Evolutionary conservation across 2,329 filamentous ascomycete genomes (phyloP), one percentile per base, ranked within the genome.

Genomic region (Monosporascus cannonballus): DNA sequence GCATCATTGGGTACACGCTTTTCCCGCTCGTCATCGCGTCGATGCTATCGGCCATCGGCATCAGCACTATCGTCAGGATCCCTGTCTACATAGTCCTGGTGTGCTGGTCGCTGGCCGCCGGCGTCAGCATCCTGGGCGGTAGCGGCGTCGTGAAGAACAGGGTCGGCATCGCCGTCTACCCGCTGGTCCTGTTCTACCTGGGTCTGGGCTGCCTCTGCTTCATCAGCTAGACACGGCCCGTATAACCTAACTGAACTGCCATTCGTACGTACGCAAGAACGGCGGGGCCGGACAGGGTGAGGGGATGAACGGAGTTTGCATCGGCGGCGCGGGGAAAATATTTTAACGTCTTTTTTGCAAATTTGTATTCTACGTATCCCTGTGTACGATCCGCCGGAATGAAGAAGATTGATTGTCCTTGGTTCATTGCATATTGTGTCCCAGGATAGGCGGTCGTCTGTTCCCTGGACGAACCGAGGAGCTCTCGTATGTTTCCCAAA

Each of bases 1-100:
- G 92, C 71, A 95, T 99, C 64, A 99, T 99, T 68, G 94, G 94
- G 46, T 99, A 99, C 72, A 99, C 94, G 1, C 83, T 99, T 52
- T 99, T 99, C 74, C 94, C 94, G 2, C 83, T 99, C 50, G 94
- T 97, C 62, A 89, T 99, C 61, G 95, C 95, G 7, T 85, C 93
- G 2, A 75, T 96, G 49, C 83, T 99, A 58, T 96, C 91, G 52
- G 93, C 93, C 1, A 67, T 99, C 34, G 79, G 83, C 49, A 79
- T 97, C 7, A 87, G 85, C 42, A 87, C 84, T 62, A 88, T 97
- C 59, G 83, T 87, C 6, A 81, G 94, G 52, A 90, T 97, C 67
- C 94, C 94, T 1, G 84, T 99, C 50, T 97, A 99, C 70, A 77
- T 94, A 49, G 79, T 96, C 34, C 81, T 99, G 25, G 85, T 96